Percentiles rank a stretch among this genome's conserved stretches.
Evolutionary conservation across 176 grass and related monocot species (phyloP).

Genomic region (Eragrostis nindensis): DNA sequence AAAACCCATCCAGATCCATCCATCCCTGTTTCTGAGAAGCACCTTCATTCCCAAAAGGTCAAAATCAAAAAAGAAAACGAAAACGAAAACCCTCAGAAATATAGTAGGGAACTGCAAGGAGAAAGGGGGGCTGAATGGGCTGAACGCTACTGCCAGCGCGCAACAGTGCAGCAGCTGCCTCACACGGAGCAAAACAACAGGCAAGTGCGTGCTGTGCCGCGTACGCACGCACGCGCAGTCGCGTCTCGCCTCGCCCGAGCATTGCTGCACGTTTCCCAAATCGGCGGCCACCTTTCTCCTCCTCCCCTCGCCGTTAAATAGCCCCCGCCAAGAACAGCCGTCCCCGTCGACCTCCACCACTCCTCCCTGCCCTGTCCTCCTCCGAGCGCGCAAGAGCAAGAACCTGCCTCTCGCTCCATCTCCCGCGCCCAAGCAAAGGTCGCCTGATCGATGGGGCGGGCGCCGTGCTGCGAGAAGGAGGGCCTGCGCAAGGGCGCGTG

Average conservation of each 20-base stretch:
- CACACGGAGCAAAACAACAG: background rate
- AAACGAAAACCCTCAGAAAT: background rate
- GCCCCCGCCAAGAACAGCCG: background rate
- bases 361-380: background rate
- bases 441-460: slow-evolving; percentile 43
- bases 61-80: too few relatives aligned
- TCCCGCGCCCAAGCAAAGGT: background rate
- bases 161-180: background rate
- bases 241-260: background rate
- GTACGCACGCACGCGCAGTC: slow-evolving; percentile 16
- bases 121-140: background rate
- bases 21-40: background rate
- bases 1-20: too few relatives aligned
- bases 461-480: slow-evolving; percentile 69
- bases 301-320: background rate
- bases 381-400: background rate
- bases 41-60: background rate
- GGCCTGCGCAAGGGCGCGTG: slow-evolving; percentile 58
- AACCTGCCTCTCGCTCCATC: background rate
- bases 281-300: background rate
- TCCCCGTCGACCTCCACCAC: background rate
- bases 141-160: background rate
- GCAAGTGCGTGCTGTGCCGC: background rate
- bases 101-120: background rate
- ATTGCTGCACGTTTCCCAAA: slow-evolving; percentile 24